Evolutionary conservation across 202 grass and related monocot species (phyloP).

Genomic region (Elaeis oleifera): DNA sequence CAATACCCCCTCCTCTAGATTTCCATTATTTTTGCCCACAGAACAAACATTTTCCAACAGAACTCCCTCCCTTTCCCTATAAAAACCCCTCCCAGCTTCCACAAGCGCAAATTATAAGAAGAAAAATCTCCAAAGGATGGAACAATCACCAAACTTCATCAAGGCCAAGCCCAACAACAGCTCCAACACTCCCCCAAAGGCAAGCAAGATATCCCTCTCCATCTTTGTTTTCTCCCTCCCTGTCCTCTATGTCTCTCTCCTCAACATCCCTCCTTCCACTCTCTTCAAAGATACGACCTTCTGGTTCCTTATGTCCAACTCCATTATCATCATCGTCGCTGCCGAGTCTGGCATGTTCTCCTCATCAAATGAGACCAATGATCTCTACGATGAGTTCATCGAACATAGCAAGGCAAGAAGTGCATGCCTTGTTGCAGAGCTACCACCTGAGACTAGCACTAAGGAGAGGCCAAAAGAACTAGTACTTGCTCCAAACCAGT

Average conservation of each 20-base stretch:
- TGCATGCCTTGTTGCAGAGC: background rate
- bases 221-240: slow-evolving; percentile 44
- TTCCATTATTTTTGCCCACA: too few species aligned
- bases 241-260: slow-evolving; percentile 49
- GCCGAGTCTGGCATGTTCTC: slow-evolving; percentile 36
- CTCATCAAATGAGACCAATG: background rate
- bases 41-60: too few species aligned
- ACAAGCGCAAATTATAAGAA: too few species aligned
- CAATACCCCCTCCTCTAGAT: too few species aligned
- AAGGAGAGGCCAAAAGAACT: too few species aligned
- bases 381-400: background rate
- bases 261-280: slow-evolving; percentile 33
- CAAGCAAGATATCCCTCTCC: slow-evolving; percentile 33
- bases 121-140: too few species aligned
- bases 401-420: background rate
- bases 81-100: too few species aligned
- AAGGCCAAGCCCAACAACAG: slow-evolving; percentile 7
- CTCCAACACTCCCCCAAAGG: background rate
- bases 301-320: slow-evolving; percentile 74
- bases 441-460: too few species aligned
- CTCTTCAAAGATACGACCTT: slow-evolving; percentile 52
- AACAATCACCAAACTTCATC: too few species aligned
- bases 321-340: slow-evolving; percentile 51
- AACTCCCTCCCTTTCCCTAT: too few species aligned
- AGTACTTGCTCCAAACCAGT: too few species aligned